These are phyloP conservation scores for Tetrastigma voinierianum DNA, from an alignment of 164 flowering plant species.

Conservation along the genomic window DNA sequence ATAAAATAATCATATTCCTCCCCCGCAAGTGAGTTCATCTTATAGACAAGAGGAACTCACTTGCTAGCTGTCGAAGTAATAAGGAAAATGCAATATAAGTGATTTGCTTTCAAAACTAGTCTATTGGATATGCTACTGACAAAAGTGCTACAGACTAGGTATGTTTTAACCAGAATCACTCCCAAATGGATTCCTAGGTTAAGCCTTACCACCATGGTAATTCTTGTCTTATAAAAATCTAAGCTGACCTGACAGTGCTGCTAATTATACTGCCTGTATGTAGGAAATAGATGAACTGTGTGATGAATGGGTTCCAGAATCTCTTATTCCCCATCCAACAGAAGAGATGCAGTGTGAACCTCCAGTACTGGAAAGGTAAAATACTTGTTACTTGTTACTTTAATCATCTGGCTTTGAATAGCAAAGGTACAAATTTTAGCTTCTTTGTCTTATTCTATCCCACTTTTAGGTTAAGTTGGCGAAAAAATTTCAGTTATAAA, in stretches of 20 bases:
- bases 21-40: too few relatives aligned
- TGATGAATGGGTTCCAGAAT: slow-evolving; percentile 96
- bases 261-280: slow-evolving; percentile 11
- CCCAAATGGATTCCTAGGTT: too few relatives aligned
- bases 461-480: background rate
- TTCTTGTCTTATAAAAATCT: background rate
- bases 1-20: too few relatives aligned
- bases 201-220: too few relatives aligned
- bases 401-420: background rate
- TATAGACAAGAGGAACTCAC: too few relatives aligned
- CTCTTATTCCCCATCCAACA: slow-evolving; percentile 70
- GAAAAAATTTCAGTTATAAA: background rate
- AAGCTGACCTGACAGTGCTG: background rate
- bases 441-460: background rate
- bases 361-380: slow-evolving; percentile 79
- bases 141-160: too few relatives aligned
- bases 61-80: too few relatives aligned
- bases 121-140: too few relatives aligned
- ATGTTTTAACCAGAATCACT: too few relatives aligned
- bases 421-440: too few relatives aligned
- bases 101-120: too few relatives aligned
- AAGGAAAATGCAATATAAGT: too few relatives aligned
- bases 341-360: slow-evolving; percentile 71
- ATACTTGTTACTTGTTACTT: background rate
- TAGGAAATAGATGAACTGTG: slow-evolving; percentile 96